Percentiles rank a stretch among this genome's conserved stretches.
phyloP scores from a whole-genome alignment of 2,329 filamentous ascomycete genomes.

The Colletotrichum euphorbiae region DNA sequence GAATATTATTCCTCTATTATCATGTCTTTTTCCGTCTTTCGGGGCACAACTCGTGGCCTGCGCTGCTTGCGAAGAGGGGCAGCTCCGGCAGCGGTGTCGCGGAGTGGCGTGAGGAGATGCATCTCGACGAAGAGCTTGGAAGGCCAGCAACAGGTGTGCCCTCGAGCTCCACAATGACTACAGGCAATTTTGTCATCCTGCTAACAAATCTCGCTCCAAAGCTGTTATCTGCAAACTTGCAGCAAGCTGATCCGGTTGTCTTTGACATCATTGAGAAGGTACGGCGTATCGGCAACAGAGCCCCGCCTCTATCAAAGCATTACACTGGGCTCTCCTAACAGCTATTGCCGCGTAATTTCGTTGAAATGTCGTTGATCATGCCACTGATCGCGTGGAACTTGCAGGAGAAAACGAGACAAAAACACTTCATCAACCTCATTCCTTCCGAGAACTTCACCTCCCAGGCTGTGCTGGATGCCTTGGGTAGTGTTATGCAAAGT shows the following conservation, averaged over 20 bases:
- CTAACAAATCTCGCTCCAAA: conserved; percentile 51
- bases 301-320: background rate
- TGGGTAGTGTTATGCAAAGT: conserved; percentile 97
- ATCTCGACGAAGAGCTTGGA: conserved; percentile 64
- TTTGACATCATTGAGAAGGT: conserved; percentile 94
- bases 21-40: conserved; percentile 63
- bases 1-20: conserved; percentile 16
- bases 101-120: conserved; percentile 48
- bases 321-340: too few species aligned
- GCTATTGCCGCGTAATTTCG: background rate
- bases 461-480: conserved; percentile 88
- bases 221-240: conserved; percentile 83
- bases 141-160: conserved; percentile 69
- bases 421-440: conserved; percentile 98
- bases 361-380: background rate
- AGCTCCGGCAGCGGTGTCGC: conserved; percentile 38
- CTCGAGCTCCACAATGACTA: background rate
- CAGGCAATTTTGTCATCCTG: background rate
- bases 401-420: conserved; percentile 94
- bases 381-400: conserved; percentile 29
- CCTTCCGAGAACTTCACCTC: conserved; percentile 97
- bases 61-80: conserved; percentile 53
- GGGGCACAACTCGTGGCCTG: conserved; percentile 61
- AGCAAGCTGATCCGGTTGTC: conserved; percentile 87
- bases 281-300: conserved; percentile 42